Evolutionary conservation across 805 yeast species (phyloP).

Genomic region (Lipomyces mesembrius): DNA sequence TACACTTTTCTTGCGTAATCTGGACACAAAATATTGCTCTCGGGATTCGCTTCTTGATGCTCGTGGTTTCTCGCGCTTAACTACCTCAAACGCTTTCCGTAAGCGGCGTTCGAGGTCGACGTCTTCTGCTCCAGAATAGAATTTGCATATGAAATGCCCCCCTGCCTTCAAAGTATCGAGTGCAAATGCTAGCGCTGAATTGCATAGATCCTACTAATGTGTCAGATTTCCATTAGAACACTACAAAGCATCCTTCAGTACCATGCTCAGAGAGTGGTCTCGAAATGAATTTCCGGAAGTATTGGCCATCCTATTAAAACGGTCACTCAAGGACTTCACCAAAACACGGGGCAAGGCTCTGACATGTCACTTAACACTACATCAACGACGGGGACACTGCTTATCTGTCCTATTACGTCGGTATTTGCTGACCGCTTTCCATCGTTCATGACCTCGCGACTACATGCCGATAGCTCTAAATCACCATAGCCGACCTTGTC

Average conservation of each 20-base stretch:
- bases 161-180: slow-evolving; percentile 67
- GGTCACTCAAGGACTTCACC: slow-evolving; percentile 73
- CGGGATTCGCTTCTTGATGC: slow-evolving; percentile 80
- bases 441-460: slow-evolving; percentile 11
- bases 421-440: not conserved
- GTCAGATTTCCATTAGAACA: slow-evolving; percentile 6
- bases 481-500: slow-evolving; percentile 38
- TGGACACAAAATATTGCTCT: slow-evolving; percentile 80
- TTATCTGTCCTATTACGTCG: slow-evolving; percentile 19
- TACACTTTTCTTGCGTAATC: slow-evolving; percentile 49
- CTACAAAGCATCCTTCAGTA: slow-evolving; percentile 43
- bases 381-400: slow-evolving; percentile 55
- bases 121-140: slow-evolving; percentile 84
- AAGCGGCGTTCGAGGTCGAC: slow-evolving; percentile 62
- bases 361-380: slow-evolving; percentile 82
- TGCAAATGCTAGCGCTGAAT: slow-evolving; percentile 82
- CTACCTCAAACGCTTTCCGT: slow-evolving; percentile 62
- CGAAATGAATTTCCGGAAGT: slow-evolving; percentile 79
- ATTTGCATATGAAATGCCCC: slow-evolving; percentile 82
- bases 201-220: slow-evolving; percentile 72
- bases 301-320: slow-evolving; percentile 90
- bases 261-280: slow-evolving; percentile 84
- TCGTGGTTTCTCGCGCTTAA: slow-evolving; percentile 73
- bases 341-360: slow-evolving; percentile 60
- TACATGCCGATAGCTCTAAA: slow-evolving; percentile 37